phyloP scores from a whole-genome alignment of 345 rosid genomes.

The Euphorbia tirucalli region DNA sequence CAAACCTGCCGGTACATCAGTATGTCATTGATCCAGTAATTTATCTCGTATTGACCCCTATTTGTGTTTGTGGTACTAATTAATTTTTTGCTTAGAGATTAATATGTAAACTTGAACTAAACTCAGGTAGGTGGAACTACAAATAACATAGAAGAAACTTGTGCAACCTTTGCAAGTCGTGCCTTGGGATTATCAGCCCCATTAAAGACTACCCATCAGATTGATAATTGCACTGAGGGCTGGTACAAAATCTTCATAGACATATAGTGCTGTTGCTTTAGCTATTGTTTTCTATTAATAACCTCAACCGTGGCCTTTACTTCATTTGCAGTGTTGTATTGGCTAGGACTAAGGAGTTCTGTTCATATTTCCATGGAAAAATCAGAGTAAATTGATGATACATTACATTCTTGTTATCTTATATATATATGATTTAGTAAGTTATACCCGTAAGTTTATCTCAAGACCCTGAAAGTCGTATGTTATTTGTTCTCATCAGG shows the following conservation, averaged over 20 bases:
- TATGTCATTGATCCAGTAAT: constrained; percentile 36
- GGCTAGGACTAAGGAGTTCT: constrained; percentile 75
- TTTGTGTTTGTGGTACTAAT: not conserved
- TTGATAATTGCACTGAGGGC: constrained; percentile 97
- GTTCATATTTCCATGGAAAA: constrained; percentile 72
- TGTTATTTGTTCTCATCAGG: constrained; percentile 33
- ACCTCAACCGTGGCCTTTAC: constrained; percentile 13
- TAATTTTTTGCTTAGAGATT: not conserved
- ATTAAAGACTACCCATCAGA: constrained; percentile 87
- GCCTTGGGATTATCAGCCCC: constrained; percentile 62
- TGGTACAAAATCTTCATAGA: constrained; percentile 44
- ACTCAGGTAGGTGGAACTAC: constrained; percentile 87
- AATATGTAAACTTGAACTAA: constrained; percentile 7
- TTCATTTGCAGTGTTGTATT: constrained; percentile 68
- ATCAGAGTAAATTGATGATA: constrained; percentile 54
- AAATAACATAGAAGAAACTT: constrained; percentile 89
- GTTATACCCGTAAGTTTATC: not conserved
- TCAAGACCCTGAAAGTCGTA: not conserved
- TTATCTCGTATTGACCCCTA: not conserved
- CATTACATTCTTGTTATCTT: not conserved
- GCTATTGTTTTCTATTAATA: constrained; percentile 8
- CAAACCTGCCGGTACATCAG: constrained; percentile 95
- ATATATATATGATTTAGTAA: not conserved
- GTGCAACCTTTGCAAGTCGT: constrained; percentile 81
- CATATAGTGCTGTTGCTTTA: not conserved